Evolutionary conservation across 495 filamentous ascomycete species (phyloP).

Genomic region (Penicillium psychrofluorescens): DNA sequence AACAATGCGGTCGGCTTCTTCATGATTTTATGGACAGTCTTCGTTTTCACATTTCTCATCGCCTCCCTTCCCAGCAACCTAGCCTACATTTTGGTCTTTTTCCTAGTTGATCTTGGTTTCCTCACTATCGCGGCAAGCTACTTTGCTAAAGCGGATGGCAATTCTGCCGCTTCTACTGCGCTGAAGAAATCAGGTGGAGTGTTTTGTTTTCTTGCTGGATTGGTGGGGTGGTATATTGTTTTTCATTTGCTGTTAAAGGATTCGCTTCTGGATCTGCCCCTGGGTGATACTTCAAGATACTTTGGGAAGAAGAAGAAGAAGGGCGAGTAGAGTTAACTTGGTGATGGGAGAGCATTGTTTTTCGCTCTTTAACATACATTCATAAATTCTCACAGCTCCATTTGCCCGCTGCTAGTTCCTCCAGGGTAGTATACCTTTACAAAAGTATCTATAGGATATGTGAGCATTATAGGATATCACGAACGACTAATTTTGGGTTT

Average conservation of each 20-base stretch:
- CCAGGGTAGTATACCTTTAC: too few species aligned
- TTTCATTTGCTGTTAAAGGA: conserved; percentile 39
- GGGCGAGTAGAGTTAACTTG: background rate
- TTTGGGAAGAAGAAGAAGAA: conserved; percentile 25
- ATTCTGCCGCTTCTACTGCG: conserved; percentile 19
- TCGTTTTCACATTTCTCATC: conserved; percentile 39
- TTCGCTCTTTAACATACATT: too few species aligned
- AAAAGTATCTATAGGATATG: too few species aligned
- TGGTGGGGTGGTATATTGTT: conserved; percentile 44
- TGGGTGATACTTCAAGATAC: conserved; percentile 39
- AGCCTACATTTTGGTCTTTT: conserved; percentile 41
- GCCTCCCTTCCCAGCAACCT: conserved; percentile 40
- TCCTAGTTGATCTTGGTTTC: conserved; percentile 40
- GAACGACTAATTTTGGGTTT: too few species aligned
- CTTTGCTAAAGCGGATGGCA: conserved; percentile 37
- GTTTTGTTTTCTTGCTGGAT: conserved; percentile 39
- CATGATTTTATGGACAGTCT: conserved; percentile 41
- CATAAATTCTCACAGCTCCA: too few species aligned
- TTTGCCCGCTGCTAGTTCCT: too few species aligned
- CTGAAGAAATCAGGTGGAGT: conserved; percentile 38
- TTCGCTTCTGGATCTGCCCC: conserved; percentile 31
- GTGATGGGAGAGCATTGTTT: too few species aligned
- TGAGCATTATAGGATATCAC: too few species aligned
- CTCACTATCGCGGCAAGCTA: conserved; percentile 37
- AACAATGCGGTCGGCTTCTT: conserved; percentile 42